Evolutionary conservation across 1,284 basidiomycete species (phyloP).

Genomic region (Cronartium ribicola): DNA sequence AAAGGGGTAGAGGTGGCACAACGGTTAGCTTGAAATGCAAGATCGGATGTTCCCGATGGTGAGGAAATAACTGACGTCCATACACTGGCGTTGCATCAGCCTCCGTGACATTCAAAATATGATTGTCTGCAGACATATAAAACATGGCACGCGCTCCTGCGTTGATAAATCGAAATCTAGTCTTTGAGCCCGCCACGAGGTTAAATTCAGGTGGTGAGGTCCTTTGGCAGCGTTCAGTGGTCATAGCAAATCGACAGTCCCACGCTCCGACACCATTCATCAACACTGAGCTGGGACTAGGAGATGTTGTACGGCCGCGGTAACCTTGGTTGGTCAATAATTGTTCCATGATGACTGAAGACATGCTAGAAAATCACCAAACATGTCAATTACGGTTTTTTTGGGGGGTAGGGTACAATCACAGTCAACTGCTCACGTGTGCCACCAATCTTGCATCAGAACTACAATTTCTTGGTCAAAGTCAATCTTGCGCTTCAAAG

Average conservation of each 20-base stretch:
- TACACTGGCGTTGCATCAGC: conserved; percentile 3
- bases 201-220: conserved; percentile 47
- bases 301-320: conserved; percentile 48
- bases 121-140: conserved; percentile 45
- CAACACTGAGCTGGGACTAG: conserved; percentile 55
- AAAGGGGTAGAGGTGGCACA: neutral
- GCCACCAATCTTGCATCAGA: conserved; percentile 56
- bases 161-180: conserved; percentile 59
- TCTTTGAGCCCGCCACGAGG: conserved; percentile 49
- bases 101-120: conserved; percentile 41
- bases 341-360: conserved; percentile 43
- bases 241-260: conserved; percentile 32
- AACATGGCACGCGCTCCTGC: conserved; percentile 52
- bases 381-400: neutral
- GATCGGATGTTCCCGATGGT: neutral
- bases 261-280: conserved; percentile 56
- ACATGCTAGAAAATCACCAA: conserved; percentile 7
- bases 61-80: conserved; percentile 6
- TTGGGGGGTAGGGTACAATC: conserved; percentile 23
- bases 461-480: conserved; percentile 50
- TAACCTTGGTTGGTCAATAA: conserved; percentile 42
- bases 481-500: conserved; percentile 47
- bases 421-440: conserved; percentile 45
- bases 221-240: conserved; percentile 10
- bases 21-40: neutral